Conservation (phyloP, 106 monocot genomes). For the Amphibolis antarctica region DNA sequence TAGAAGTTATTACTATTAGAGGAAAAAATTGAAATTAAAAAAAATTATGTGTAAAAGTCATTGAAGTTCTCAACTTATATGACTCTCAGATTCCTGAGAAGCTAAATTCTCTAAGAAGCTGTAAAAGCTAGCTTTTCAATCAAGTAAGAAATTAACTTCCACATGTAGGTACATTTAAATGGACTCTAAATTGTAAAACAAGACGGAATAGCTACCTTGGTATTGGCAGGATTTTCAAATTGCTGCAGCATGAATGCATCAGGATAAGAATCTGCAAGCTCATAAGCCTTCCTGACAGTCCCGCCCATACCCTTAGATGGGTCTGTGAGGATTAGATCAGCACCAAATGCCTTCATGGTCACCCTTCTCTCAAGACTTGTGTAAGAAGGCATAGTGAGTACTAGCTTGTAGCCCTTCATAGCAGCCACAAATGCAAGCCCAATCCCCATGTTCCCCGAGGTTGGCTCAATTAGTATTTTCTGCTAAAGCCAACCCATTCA, state of each 20-base stretch:
- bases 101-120: no score
- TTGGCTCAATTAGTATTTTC: conserved; percentile 91
- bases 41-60: no score
- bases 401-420: conserved; percentile 81
- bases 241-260: conserved; percentile 91
- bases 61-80: no score
- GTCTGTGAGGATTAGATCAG: conserved; percentile 81
- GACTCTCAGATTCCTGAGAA: no score
- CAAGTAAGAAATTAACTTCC: no score
- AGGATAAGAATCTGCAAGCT: conserved; percentile 52
- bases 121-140: no score
- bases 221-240: conserved; percentile 87
- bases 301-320: conserved; percentile 95
- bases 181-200: no score
- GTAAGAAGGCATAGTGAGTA: conserved; percentile 95
- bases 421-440: conserved; percentile 66
- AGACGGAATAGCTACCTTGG: conserved; percentile 33
- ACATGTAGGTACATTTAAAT: no score
- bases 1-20: no score
- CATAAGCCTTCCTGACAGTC: conserved; percentile 82
- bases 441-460: conserved; percentile 98
- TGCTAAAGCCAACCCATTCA: conserved; percentile 10
- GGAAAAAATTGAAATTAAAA: no score
- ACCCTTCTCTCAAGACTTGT: conserved; percentile 91
- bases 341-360: conserved; percentile 84